Evolutionary conservation across 2,329 filamentous ascomycete genomes (phyloP).

Genomic region (Grosmannia clavigera): DNA sequence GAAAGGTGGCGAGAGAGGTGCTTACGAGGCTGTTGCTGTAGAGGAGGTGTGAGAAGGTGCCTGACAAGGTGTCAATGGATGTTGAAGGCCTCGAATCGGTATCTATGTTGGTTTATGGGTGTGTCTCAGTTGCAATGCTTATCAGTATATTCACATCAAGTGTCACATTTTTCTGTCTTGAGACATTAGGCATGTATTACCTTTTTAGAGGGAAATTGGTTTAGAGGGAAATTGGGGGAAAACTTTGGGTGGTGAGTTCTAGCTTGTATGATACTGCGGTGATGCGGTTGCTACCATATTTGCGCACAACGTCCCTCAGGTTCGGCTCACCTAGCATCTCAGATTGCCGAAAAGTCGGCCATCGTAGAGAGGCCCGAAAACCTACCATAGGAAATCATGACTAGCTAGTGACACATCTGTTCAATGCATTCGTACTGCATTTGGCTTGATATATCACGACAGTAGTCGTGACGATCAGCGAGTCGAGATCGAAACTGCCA

Average conservation of each 20-base stretch:
- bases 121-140: background rate
- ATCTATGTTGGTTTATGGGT: background rate
- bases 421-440: too few species aligned
- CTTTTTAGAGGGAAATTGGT: background rate
- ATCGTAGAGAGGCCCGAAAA: too few species aligned
- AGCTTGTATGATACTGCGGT: too few species aligned
- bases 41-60: slow-evolving; percentile 32
- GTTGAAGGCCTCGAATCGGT: background rate
- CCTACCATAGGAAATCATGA: too few species aligned
- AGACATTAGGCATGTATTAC: background rate
- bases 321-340: too few species aligned
- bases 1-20: slow-evolving; percentile 34
- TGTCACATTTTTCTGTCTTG: background rate
- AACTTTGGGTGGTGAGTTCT: background rate
- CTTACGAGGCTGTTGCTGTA: slow-evolving; percentile 51
- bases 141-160: background rate
- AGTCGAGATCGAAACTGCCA: too few species aligned
- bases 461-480: too few species aligned
- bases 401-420: too few species aligned
- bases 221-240: background rate
- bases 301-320: too few species aligned
- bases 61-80: background rate
- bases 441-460: too few species aligned
- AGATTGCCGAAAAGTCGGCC: too few species aligned
- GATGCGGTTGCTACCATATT: too few species aligned